Evolutionary conservation across 2,329 filamentous ascomycete genomes (phyloP), one percentile per base, ranked within the genome.

Genomic region (Cordyceps tenuipes): DNA sequence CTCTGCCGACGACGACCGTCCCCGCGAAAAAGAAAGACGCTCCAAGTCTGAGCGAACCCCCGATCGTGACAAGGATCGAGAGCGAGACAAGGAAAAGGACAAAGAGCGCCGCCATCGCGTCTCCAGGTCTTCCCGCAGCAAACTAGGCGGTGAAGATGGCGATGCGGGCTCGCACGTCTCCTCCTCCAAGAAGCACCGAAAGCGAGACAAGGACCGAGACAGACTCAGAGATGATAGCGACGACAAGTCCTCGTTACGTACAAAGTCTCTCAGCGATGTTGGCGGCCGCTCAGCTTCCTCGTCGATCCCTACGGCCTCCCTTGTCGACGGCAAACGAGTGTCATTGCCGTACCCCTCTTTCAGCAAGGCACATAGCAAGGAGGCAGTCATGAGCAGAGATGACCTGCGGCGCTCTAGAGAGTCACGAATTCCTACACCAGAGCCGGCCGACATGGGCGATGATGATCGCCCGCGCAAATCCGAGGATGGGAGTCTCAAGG

Each of bases 301-400:
- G 50, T 69, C 71, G 8, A 70, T 69, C 23, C 31, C n/a, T 5
- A 60, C 50, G 9, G 50, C 50, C 5, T 54, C 57, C 10, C 41
- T 60, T 19, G 63, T 75, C 23, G 70, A 73, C 49, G 75, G 71
- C 62, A 77, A 80, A 57, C 78, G 79, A 31, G 70, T 77, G 39
- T 82, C 80, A 63, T 70, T 89, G 47, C 87, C 90, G 7, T 96
- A 96, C 70, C 90, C 91, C 1, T 81, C 82, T 12, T 91, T 95
- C 73, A 94, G 89, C 75, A 97, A 95, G 75, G 89, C 89, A 13
- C 90, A 96, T 72, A 95, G 91, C 78, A 94, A 91, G 73, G 93
- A 97, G 75, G 84, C 85, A 49, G 83, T 96, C 58, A 80, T 84
- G 64, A 86, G 84, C 69, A 78, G 77, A 57, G 82, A 86, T 50